Conservation (phyloP, 805 yeast species). For the Ogataea zsoltii region DNA sequence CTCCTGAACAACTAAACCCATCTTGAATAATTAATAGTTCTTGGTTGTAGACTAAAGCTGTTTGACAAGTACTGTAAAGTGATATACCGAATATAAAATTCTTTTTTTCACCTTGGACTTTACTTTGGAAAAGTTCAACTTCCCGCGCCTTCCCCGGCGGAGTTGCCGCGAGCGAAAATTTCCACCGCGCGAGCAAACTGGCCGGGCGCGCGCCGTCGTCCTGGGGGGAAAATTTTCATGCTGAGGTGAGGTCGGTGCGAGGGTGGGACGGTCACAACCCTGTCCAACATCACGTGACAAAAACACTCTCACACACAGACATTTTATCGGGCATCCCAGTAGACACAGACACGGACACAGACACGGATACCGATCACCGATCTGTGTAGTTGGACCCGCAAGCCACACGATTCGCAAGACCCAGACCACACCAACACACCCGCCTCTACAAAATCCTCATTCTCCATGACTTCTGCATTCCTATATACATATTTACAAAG, state of each 20-base stretch:
- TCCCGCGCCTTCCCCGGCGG: neutral
- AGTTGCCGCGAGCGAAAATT: neutral
- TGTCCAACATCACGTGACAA: slow-evolving; percentile 4
- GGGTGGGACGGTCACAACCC: slow-evolving; percentile 6
- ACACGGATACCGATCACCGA: too few relatives aligned
- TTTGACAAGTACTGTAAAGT: neutral
- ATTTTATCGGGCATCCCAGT: too few relatives aligned
- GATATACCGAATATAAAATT: slow-evolving; percentile 11
- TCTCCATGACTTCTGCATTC: too few relatives aligned
- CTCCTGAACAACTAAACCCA: slow-evolving; percentile 84
- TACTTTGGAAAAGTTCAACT: too few relatives aligned
- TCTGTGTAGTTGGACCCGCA: too few relatives aligned
- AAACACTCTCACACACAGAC: neutral
- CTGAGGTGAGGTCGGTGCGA: neutral
- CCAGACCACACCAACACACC: too few relatives aligned
- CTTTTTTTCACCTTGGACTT: slow-evolving; percentile 9
- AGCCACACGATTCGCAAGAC: too few relatives aligned
- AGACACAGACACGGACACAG: too few relatives aligned
- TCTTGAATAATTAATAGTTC: slow-evolving; percentile 15
- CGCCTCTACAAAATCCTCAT: too few relatives aligned
- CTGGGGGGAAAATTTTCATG: slow-evolving; percentile 4
- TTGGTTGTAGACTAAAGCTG: slow-evolving; percentile 8
- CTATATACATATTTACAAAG: slow-evolving; percentile 17
- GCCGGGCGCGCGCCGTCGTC: neutral
- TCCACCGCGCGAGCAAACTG: neutral